phyloP scores from a whole-genome alignment of 305 asterid genomes.

The Solanum chacoense region DNA sequence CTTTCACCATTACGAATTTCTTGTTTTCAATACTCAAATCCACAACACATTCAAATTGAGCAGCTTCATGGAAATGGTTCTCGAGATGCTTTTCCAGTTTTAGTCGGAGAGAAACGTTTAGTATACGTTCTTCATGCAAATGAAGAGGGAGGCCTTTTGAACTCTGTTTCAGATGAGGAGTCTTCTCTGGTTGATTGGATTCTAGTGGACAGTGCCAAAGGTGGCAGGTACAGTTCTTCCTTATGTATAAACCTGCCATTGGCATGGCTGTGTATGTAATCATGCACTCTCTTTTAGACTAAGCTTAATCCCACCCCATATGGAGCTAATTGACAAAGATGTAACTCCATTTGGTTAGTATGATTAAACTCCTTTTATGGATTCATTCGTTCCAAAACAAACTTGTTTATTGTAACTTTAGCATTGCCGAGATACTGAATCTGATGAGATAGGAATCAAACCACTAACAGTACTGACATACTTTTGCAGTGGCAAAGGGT shows the following conservation, averaged over 20 bases:
- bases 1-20: not conserved
- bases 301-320: not conserved
- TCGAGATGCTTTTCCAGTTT: slow-evolving; percentile 48
- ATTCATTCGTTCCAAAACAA: not conserved
- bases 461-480: not conserved
- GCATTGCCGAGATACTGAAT: not conserved
- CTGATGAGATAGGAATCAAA: not conserved
- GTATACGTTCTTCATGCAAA: slow-evolving; percentile 87
- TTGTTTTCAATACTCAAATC: slow-evolving; percentile 4
- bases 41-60: slow-evolving; percentile 1
- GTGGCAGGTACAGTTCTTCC: slow-evolving; percentile 55
- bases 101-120: slow-evolving; percentile 41
- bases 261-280: not conserved
- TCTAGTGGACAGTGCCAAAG: slow-evolving; percentile 83
- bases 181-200: slow-evolving; percentile 74
- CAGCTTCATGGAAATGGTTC: slow-evolving; percentile 95
- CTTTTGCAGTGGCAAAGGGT: slow-evolving; percentile 75
- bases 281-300: not conserved
- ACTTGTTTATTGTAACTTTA: not conserved
- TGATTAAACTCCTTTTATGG: not conserved
- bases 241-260: not conserved
- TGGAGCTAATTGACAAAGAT: not conserved
- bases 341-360: not conserved
- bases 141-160: slow-evolving; percentile 60
- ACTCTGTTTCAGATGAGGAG: slow-evolving; percentile 54